phyloP scores from a whole-genome alignment of 805 yeast species.

The Cyberlindnera suaveolens region DNA sequence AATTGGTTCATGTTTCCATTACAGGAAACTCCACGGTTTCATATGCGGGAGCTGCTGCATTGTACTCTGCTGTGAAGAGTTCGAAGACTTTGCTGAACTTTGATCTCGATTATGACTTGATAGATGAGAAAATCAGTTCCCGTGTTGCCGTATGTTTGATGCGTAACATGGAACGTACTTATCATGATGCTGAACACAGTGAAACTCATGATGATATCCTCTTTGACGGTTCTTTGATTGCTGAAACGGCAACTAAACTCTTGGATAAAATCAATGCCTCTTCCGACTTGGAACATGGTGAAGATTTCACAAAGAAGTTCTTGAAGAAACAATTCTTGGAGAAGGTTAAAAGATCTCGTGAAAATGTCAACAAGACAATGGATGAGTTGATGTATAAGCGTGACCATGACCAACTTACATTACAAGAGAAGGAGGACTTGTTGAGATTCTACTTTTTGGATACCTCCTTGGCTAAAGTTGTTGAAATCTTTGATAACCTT shows the following conservation, averaged over 20 bases:
- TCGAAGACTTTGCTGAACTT: slow-evolving; percentile 60
- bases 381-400: slow-evolving; percentile 55
- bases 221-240: slow-evolving; percentile 69
- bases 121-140: slow-evolving; percentile 60
- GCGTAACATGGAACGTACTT: slow-evolving; percentile 68
- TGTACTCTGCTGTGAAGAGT: slow-evolving; percentile 63
- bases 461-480: slow-evolving; percentile 55
- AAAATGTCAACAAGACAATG: slow-evolving; percentile 41
- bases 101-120: slow-evolving; percentile 57
- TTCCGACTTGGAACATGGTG: slow-evolving; percentile 14
- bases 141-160: slow-evolving; percentile 74
- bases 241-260: slow-evolving; percentile 67
- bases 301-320: slow-evolving; percentile 32
- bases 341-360: slow-evolving; percentile 33
- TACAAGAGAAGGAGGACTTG: slow-evolving; percentile 71
- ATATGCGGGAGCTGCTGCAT: slow-evolving; percentile 53
- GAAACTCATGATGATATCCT: slow-evolving; percentile 51
- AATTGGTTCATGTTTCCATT: slow-evolving; percentile 63
- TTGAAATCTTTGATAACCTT: slow-evolving; percentile 28
- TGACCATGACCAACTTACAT: slow-evolving; percentile 36
- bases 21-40: slow-evolving; percentile 55
- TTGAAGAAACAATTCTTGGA: slow-evolving; percentile 34
- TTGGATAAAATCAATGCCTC: slow-evolving; percentile 33
- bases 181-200: slow-evolving; percentile 25
- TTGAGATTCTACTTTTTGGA: slow-evolving; percentile 65